phyloP scores from a whole-genome alignment of 352 stramenopile species.

The Pilasporangium apinafurcum region DNA sequence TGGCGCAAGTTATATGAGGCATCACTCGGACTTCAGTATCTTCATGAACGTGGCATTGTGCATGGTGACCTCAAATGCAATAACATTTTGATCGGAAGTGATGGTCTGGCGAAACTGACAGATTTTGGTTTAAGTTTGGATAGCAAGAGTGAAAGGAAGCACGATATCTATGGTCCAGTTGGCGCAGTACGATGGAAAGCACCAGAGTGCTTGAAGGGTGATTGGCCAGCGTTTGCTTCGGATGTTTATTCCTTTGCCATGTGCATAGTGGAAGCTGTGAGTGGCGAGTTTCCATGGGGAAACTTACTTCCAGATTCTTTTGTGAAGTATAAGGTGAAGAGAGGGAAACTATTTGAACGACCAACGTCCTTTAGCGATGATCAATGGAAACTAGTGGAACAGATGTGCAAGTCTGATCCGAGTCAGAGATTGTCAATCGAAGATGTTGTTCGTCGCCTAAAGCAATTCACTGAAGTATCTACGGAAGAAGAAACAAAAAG shows the following conservation, averaged over 20 bases:
- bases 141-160: too few relatives aligned
- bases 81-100: background rate
- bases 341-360: background rate
- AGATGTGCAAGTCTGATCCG: background rate
- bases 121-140: constrained; percentile 1
- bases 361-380: background rate
- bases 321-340: background rate
- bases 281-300: background rate
- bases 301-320: too few relatives aligned
- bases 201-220: background rate
- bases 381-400: background rate
- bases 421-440: background rate
- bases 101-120: background rate
- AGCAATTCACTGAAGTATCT: background rate
- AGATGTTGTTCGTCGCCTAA: background rate
- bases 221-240: background rate
- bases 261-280: background rate
- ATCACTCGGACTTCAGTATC: background rate
- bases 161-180: too few relatives aligned
- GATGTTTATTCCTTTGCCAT: too few relatives aligned
- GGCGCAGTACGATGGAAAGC: background rate
- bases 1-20: constrained; percentile 1
- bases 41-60: background rate
- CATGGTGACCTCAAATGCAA: constrained; percentile 1
- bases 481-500: too few relatives aligned